phyloP scores from a whole-genome alignment of 2,329 filamentous ascomycete genomes.

The Trichoderma breve region DNA sequence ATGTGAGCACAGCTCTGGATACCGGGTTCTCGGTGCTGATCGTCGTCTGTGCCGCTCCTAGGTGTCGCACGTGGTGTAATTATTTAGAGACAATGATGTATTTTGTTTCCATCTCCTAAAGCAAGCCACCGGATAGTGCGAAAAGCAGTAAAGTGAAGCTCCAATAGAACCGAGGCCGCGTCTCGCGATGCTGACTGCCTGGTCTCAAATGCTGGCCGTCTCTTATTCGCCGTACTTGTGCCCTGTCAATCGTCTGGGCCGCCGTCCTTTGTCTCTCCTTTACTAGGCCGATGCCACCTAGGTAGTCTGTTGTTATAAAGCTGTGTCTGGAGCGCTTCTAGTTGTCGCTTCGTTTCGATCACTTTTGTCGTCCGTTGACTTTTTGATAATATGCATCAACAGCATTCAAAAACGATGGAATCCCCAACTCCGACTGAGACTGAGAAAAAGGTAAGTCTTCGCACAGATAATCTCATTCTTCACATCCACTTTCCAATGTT shows the following conservation, averaged over 20 bases:
- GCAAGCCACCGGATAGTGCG: not conserved
- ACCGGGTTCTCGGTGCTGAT: constrained; percentile 11
- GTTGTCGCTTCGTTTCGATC: not conserved
- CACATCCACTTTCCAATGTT: not conserved
- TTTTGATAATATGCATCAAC: not conserved
- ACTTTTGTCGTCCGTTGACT: not conserved
- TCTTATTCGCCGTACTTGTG: not conserved
- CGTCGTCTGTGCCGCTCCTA: not conserved
- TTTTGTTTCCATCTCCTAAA: not conserved
- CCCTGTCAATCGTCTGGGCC: not conserved
- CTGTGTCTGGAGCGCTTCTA: not conserved
- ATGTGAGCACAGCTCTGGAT: not conserved
- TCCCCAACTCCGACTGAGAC: no score
- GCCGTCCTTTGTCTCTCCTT: not conserved
- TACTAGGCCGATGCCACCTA: not conserved
- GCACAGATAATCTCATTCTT: not conserved
- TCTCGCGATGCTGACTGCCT: not conserved
- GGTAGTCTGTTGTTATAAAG: not conserved
- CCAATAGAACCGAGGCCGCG: not conserved
- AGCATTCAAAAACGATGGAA: not conserved
- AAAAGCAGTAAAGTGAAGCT: not conserved
- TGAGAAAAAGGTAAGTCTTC: not conserved
- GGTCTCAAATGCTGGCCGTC: not conserved
- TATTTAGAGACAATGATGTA: constrained; percentile 3
- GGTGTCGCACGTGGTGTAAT: not conserved